Evolutionary conservation across 148 eudicot genomes (phyloP), one percentile per base, ranked within the genome.

Genomic region (Diospyros kaki): DNA sequence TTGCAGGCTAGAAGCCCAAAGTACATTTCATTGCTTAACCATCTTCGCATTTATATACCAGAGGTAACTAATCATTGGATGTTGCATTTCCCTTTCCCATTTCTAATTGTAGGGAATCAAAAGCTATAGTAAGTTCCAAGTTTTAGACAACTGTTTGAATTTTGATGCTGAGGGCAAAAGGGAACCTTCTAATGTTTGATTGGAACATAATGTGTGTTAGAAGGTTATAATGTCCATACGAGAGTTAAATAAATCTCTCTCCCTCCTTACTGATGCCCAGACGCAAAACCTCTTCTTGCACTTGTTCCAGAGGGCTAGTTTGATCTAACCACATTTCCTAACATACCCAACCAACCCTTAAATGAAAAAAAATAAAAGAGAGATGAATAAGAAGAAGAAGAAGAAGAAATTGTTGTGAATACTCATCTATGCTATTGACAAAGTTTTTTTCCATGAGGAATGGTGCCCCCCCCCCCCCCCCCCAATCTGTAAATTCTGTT

Each of bases 1-100:
- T 79, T 96, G 75, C 97, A 93, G 79, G 91, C 99, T 73, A 90
- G 99, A 84, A 96, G 98, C 87, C 99, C 99, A 66, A 96, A 93
- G 83, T 96, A 96, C 83, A 91, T 96, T 74, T 96, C 99, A 65
- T 76, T 96, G 81, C 97, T 96, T 69, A 96, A 96, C 84, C 99
- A 96, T 89, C 89, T 96, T 69, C 94, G 99, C 63, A 93, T 96
- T 78, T 96, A 93, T 83, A 84, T 96, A 75, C 99, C 99, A 39
- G 99, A 96, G 99, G 99, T 96, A 89, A 74, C 66, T 58, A 65
- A 56, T 64, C 51, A 64, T 70, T 69, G 74, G 45, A 64, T 66
- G 43, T 52, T 64, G 13, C 43, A 39, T 73, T 67, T 45, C 45
- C 65, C 43, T 28, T 28, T 28, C 28, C 17, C 50, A 58, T 53